Percentiles rank a stretch among this genome's conserved stretches.
phyloP scores from a whole-genome alignment of 2,329 filamentous ascomycete species.

The Penicillium sp. region DNA sequence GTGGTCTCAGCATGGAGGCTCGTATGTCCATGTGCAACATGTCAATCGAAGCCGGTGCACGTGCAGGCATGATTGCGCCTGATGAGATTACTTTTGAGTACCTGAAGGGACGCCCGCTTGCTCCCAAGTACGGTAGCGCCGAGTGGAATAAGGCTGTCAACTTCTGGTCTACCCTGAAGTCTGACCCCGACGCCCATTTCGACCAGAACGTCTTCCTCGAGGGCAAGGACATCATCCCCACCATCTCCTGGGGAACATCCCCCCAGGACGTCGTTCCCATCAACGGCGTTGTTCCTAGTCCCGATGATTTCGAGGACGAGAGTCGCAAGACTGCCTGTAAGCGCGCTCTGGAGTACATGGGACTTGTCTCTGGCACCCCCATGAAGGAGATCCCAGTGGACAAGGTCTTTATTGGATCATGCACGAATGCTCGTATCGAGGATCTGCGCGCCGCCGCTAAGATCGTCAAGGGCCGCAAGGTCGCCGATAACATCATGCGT shows the following conservation, averaged over 20 bases:
- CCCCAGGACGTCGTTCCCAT: conserved; percentile 97
- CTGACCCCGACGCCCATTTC: conserved; percentile 86
- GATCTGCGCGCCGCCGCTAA: conserved; percentile 86
- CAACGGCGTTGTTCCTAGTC: conserved; percentile 85
- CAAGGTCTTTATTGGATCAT: conserved; percentile 98
- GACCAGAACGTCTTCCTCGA: conserved; percentile 90
- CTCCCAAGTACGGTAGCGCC: conserved; percentile 78
- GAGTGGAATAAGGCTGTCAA: conserved; percentile 87
- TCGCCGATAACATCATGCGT: conserved; percentile 86
- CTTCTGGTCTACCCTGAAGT: conserved; percentile 86
- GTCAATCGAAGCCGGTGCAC: conserved; percentile 94
- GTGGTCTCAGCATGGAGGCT: conserved; percentile 88
- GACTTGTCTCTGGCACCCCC: conserved; percentile 78
- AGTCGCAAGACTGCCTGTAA: conserved; percentile 78
- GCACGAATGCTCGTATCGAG: conserved; percentile 96
- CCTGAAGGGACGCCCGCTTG: conserved; percentile 86
- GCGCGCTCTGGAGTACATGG: conserved; percentile 95
- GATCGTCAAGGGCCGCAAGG: conserved; percentile 83
- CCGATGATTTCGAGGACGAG: conserved; percentile 80
- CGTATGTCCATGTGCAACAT: conserved; percentile 99
- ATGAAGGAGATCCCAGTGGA: conserved; percentile 93
- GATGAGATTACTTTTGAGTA: conserved; percentile 95
- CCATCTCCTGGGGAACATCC: conserved; percentile 94
- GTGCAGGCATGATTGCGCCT: conserved; percentile 95
- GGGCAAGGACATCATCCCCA: conserved; percentile 89